These are phyloP conservation scores for Pseudogymnoascus sp. DNA, from an alignment of 2,329 filamentous ascomycete species.

Conservation along the genomic window DNA sequence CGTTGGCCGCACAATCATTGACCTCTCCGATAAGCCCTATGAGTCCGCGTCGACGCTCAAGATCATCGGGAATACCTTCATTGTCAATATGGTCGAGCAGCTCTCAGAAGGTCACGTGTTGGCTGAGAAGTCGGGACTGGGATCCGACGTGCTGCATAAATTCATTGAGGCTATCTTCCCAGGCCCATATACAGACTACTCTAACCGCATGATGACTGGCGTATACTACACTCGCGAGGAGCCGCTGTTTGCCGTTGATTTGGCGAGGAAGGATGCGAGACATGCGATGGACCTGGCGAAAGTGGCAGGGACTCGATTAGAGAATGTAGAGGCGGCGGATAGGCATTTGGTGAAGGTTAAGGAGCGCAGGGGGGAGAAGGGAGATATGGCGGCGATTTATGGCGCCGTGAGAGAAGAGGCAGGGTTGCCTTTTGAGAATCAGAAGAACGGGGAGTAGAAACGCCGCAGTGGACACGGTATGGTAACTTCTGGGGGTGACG, in stretches of 20 bases:
- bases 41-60: slow-evolving; percentile 66
- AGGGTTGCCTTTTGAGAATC: slow-evolving; percentile 66
- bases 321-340: slow-evolving; percentile 58
- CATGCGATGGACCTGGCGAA: slow-evolving; percentile 65
- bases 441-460: slow-evolving; percentile 17
- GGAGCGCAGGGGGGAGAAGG: slow-evolving; percentile 57
- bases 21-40: slow-evolving; percentile 60
- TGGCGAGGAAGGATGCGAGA: slow-evolving; percentile 72
- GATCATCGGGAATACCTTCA: slow-evolving; percentile 78
- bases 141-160: slow-evolving; percentile 57
- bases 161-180: slow-evolving; percentile 69
- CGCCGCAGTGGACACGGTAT: not conserved
- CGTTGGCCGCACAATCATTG: slow-evolving; percentile 59
- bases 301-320: slow-evolving; percentile 51
- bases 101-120: slow-evolving; percentile 70
- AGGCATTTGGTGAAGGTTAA: slow-evolving; percentile 61
- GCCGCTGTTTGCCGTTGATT: slow-evolving; percentile 74
- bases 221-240: slow-evolving; percentile 69
- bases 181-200: slow-evolving; percentile 67
- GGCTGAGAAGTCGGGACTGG: slow-evolving; percentile 73
- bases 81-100: slow-evolving; percentile 73
- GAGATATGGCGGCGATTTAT: slow-evolving; percentile 77
- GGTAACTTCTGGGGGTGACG: not conserved
- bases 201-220: slow-evolving; percentile 62
- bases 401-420: slow-evolving; percentile 67